Conservation (phyloP, 2,329 filamentous ascomycete genomes). For the Microsporum canis region DNA sequence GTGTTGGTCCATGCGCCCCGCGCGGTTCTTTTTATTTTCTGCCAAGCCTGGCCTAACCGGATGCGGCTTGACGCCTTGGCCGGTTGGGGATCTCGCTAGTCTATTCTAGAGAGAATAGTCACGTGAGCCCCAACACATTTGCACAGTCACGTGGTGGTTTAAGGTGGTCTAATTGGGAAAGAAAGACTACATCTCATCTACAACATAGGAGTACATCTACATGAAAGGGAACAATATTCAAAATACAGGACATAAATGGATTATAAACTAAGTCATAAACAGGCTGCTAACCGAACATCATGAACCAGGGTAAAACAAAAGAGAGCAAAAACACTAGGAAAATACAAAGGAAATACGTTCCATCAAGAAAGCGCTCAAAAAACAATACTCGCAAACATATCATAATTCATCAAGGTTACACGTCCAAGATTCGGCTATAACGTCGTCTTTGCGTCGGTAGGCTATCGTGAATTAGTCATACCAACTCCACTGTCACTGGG, state of each 20-base stretch:
- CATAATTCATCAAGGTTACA: conserved; percentile 7
- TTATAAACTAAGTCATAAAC: not conserved
- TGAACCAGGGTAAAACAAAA: not conserved
- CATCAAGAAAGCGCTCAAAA: conserved; percentile 12
- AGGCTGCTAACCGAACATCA: not conserved
- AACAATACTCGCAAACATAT: conserved; percentile 6
- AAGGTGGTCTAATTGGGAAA: not conserved
- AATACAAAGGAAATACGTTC: conserved; percentile 15
- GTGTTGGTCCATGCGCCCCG: not conserved
- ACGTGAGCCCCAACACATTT: not conserved
- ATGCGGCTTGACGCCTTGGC: not conserved
- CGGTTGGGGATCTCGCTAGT: not conserved
- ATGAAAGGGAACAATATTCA: not conserved
- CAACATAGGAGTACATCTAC: not conserved
- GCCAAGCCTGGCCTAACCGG: not conserved
- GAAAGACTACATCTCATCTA: not conserved
- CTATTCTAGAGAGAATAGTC: not conserved
- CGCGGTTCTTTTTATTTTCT: not conserved
- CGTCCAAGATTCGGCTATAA: conserved; percentile 15
- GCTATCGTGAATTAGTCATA: not conserved
- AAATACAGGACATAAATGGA: not conserved
- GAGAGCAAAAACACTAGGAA: conserved; percentile 1
- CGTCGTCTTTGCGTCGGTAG: not conserved
- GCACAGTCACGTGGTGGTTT: not conserved
- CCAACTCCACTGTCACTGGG: conserved; percentile 24